Base-by-base conservation (phyloP, 2,329 filamentous ascomycete species). In the Fusarium sp. region DNA sequence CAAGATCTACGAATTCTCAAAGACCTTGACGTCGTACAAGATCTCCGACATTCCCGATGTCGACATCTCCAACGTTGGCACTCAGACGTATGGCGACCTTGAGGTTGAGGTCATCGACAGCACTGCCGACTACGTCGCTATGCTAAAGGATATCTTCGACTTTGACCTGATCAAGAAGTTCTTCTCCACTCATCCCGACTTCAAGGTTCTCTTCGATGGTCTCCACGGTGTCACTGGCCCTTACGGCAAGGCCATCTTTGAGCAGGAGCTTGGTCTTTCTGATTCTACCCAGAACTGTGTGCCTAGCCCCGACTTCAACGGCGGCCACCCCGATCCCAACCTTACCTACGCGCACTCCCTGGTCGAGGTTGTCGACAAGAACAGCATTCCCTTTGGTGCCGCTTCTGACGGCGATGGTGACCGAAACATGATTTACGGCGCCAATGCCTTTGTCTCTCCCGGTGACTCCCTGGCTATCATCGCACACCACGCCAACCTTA, bases 401-500 rank as follows among this genome's bases (percentile, higher is more conserved):
- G 95, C 95, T 43, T 96, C 92, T 64, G 95, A 99, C 70, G 95
- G 95, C 69, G 95, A 99, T 71, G 95, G 95, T 72, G 95, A 99
- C 82, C 91, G 95, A 70, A 99, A 99, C 87, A 99, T 99, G 95
- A 99, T 99, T 74, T 99, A 99, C 79, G 95, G 95, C 63, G 93
- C 94, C 67, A 94, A 96, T 72, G 88, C 90, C 39, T 99, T 99
- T 73, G 95, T 99, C 61, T 98, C 94, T 8, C 95, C 95, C 8
- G 95, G 95, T 73, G 95, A 99, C 82, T 97, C 92, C 72, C 83
- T 99, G 71, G 95, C 95, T 73, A 99, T 99, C 76, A 99, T 99
- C 73, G 93, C 95, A 44, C 95, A 99, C 82, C 90, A 99, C 76
- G 93, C 95, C 68, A 87, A 97, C 71, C 87, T 97, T 58, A 99